A percentile compares a stretch with the other conserved stretches of the same genome.
Conservation (phyloP, 768 basidiomycete species). For the Boletus eberwhitei region DNA sequence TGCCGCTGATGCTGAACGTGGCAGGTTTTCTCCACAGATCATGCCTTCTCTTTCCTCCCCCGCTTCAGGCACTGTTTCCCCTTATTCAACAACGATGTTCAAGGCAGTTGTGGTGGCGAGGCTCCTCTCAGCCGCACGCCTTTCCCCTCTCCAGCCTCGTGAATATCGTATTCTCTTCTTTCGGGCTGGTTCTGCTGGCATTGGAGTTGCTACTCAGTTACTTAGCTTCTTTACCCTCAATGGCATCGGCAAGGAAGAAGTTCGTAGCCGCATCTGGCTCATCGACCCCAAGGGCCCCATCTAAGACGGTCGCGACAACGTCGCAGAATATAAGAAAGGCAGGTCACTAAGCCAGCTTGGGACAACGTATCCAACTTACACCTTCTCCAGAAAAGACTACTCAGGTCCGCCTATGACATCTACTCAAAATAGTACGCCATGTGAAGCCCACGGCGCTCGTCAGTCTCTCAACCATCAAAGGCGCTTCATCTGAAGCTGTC, state of each 20-base stretch:
- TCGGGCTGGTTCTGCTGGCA: too few species aligned
- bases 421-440: too few species aligned
- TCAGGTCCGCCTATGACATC: too few species aligned
- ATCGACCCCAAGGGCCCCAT: constrained; percentile 87
- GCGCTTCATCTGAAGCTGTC: too few species aligned
- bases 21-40: constrained; percentile 88
- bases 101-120: constrained; percentile 89
- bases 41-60: constrained; percentile 83
- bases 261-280: constrained; percentile 72
- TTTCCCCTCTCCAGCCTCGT: too few species aligned
- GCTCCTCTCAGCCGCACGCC: constrained; percentile 81
- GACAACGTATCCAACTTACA: too few species aligned
- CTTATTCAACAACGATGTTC: constrained; percentile 89
- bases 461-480: too few species aligned
- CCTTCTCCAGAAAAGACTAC: too few species aligned
- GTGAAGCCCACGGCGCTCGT: too few species aligned
- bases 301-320: constrained; percentile 62
- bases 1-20: neutral
- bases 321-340: constrained; percentile 87
- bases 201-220: too few species aligned
- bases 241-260: constrained; percentile 74
- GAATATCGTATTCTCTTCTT: too few species aligned
- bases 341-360: constrained; percentile 23
- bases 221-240: constrained; percentile 79
- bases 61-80: constrained; percentile 72